phyloP scores from a whole-genome alignment of 345 rosid genomes.

The Tarenaya hassleriana region DNA sequence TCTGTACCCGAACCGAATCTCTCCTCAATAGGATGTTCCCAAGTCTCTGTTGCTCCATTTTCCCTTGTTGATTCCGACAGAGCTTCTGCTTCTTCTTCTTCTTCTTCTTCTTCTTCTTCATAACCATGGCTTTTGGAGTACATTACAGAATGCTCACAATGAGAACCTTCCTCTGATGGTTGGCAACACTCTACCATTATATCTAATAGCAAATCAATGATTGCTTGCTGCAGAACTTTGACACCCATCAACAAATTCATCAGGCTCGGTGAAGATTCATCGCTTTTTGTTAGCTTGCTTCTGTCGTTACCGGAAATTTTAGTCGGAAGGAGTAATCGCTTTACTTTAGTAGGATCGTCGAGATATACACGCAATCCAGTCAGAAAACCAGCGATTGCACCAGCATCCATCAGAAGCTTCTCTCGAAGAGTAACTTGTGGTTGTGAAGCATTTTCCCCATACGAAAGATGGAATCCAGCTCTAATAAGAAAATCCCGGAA shows the following conservation, averaged over 20 bases:
- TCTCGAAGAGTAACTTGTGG: conserved; percentile 54
- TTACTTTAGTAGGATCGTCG: conserved; percentile 97
- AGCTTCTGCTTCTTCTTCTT: conserved; percentile 42
- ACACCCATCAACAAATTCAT: conserved; percentile 99
- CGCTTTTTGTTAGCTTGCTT: conserved; percentile 55
- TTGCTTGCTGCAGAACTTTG: conserved; percentile 98
- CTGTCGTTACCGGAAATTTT: conserved; percentile 79
- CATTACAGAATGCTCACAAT: conserved; percentile 20
- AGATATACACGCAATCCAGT: conserved; percentile 90
- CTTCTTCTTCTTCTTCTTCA: conserved; percentile 44
- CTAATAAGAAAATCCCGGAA: conserved; percentile 87
- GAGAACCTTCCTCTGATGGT: conserved; percentile 69
- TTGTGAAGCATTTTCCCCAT: conserved; percentile 84
- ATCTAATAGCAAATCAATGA: conserved; percentile 91
- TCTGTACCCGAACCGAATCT: conserved; percentile 71
- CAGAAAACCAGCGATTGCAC: conserved; percentile 97
- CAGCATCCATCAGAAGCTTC: conserved; percentile 98
- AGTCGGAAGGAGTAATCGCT: conserved; percentile 94
- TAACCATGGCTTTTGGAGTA: conserved; percentile 33
- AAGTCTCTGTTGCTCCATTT: conserved; percentile 48
- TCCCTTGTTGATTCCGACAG: conserved; percentile 62
- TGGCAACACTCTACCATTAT: conserved; percentile 99
- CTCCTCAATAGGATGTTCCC: conserved; percentile 52
- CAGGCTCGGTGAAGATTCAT: conserved; percentile 92
- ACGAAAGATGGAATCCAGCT: conserved; percentile 95